Conservation (phyloP, 2,329 filamentous ascomycete genomes). For the Talaromyces piceae region DNA sequence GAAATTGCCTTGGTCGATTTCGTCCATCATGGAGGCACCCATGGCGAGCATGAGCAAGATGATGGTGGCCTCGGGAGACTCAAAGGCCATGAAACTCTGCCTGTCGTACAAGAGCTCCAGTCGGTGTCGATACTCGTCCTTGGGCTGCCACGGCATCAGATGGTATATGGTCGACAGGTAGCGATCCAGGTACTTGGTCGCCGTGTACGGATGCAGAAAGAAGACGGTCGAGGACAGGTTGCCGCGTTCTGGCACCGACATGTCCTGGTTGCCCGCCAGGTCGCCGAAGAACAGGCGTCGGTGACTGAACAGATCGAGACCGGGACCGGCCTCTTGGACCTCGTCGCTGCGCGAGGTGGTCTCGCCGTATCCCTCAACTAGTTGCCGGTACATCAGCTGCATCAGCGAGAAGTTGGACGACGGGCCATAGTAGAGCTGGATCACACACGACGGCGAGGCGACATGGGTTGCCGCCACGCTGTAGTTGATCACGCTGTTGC, state of each 20-base stretch:
- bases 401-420: slow-evolving; percentile 42
- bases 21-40: slow-evolving; percentile 33
- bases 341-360: slow-evolving; percentile 13
- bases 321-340: slow-evolving; percentile 31
- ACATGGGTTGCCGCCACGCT: slow-evolving; percentile 44
- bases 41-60: slow-evolving; percentile 32
- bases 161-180: slow-evolving; percentile 38
- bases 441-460: slow-evolving; percentile 37
- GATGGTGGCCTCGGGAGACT: slow-evolving; percentile 30
- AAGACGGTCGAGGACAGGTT: slow-evolving; percentile 20
- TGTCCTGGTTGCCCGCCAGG: slow-evolving; percentile 28
- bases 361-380: slow-evolving; percentile 16
- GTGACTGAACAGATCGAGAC: slow-evolving; percentile 33
- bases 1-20: slow-evolving; percentile 35
- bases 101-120: slow-evolving; percentile 31
- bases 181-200: slow-evolving; percentile 32
- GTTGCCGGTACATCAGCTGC: slow-evolving; percentile 30
- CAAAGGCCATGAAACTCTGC: slow-evolving; percentile 23
- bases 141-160: slow-evolving; percentile 30
- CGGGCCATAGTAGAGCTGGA: slow-evolving; percentile 42
- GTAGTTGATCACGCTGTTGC: slow-evolving; percentile 25
- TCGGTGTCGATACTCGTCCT: slow-evolving; percentile 27
- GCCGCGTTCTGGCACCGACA: slow-evolving; percentile 16
- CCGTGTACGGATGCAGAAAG: slow-evolving; percentile 34
- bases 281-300: slow-evolving; percentile 35